Base-by-base conservation (phyloP, 1,284 basidiomycete species). In the Irpex sp. region DNA sequence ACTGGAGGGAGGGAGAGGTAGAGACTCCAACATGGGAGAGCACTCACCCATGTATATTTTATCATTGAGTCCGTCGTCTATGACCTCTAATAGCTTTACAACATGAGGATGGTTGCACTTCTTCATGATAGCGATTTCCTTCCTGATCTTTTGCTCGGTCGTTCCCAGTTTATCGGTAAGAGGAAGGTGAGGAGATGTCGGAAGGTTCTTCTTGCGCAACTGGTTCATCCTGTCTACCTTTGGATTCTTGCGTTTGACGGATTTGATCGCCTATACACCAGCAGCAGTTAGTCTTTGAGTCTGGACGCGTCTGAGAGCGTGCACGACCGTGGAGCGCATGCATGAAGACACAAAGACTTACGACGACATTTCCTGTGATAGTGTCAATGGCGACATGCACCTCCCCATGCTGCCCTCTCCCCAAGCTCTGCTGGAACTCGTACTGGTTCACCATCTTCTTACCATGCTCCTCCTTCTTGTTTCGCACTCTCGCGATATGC, bases 81-180 rank as follows among this genome's bases (percentile, higher is more conserved):
- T 97, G 72, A 98, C 96, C 76, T 98, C 96, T 71, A 91, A 88
- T 65, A 99, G 84, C 66, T 90, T 84, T 4, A 99, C 97, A 63
- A 99, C 90, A 73, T 99, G 92, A 0, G 91, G 89, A 74, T 99
- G 96, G 64, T 89, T 82, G 72, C 93, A 89, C 73, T 97, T 96
- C 79, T 98, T 98, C 92, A 99, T 96, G 75, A 99, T 97, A 4
- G 96, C 97, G 66, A 99, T 98, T 78, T 99, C 96, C 71, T 88
- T 88, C 70, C 86, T 82, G 69, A 95, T 92, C 78, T 92, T 92
- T 69, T 87, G 83, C 72, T 94, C 92, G 56, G 90, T 91, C 47
- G 86, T 89, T 62, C 82, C 80, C 37, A 90, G 78, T 64, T 82
- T 82, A 75, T 89, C 87, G 6, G 82, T 82, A 17, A 90, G 76